Base-by-base conservation (phyloP, 768 basidiomycete species). In the Suillus tomentosus region DNA sequence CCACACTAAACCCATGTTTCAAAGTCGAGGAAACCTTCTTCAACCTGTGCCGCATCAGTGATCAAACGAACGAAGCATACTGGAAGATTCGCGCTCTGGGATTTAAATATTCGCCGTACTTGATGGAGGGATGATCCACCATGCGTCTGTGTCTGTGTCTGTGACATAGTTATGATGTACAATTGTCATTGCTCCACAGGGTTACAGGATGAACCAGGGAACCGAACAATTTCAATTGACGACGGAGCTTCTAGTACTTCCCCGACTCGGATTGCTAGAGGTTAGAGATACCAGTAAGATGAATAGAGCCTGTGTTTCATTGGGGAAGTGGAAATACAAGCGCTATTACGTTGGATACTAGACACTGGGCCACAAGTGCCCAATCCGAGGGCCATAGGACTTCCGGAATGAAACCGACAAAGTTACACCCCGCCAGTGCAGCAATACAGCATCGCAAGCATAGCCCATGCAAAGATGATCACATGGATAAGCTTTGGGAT, bases 1-100 rank as follows among this genome's bases (percentile, higher is more conserved):
- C 56, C 56, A 11, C 56, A 40, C 56, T 27, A 57, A 40, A 5
- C 15, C 56, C 22, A 24, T 57, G 56, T 57, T 57, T 57, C 56
- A 40, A 40, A 57, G 56, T 40, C 56, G 56, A 57, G 56, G 37
- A 57, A 57, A 37, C 36, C n/a, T 53, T 37, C 37, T 40, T 17
- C 39, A 57, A 1, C 24, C 56, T 57, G 39, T 40, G 39, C 31
- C 2, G 3, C 53, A 55, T 56, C 56, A 57, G 4, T 56, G 36
- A 56, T 56, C 14, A 8, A 31, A 8, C 15, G 2, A 51, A 27
- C 7, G 3, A 27, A 51, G 27, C 15, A 51, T 31, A 17, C 15
- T 37, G 13, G 22, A 22, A 13, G 56, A 57, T 57, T 27, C 15
- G 24, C 56, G 10, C 9, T 5, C 22, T 57, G 56, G 10, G 1